A percentile compares a stretch with the other conserved stretches of the same genome.
Conservation (phyloP, 805 yeast genomes). For the Isabelozyma gotoi region DNA sequence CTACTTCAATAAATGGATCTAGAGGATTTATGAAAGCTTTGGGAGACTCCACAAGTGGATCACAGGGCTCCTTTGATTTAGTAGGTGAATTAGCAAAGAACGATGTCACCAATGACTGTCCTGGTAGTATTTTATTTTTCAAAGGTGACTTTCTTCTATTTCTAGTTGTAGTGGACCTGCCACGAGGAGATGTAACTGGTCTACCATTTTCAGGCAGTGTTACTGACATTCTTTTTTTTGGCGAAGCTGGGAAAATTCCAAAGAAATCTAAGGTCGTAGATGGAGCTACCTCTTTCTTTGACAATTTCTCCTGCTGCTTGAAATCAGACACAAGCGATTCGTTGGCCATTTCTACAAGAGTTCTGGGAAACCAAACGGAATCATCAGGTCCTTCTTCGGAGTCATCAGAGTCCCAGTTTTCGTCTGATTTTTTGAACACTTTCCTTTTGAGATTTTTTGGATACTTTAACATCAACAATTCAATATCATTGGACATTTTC, state of each 20-base stretch:
- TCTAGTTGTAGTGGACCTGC: too few species aligned
- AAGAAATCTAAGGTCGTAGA: constrained; percentile 23
- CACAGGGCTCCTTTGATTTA: too few species aligned
- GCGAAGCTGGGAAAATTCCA: constrained; percentile 8
- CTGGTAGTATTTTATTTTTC: neutral
- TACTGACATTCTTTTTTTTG: constrained; percentile 6
- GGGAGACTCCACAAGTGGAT: too few species aligned
- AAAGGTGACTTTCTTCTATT: neutral
- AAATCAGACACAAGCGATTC: constrained; percentile 11
- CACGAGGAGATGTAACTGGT: too few species aligned
- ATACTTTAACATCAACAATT: constrained; percentile 19
- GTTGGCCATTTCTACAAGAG: constrained; percentile 13
- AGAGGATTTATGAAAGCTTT: too few species aligned
- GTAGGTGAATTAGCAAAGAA: too few species aligned
- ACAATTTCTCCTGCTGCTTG: constrained; percentile 8
- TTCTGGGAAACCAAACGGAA: constrained; percentile 19
- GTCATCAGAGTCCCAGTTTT: neutral
- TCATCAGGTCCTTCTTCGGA: neutral
- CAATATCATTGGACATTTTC: constrained; percentile 14
- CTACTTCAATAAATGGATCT: neutral
- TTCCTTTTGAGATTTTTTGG: constrained; percentile 2
- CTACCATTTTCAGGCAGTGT: neutral
- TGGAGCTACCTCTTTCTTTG: constrained; percentile 17
- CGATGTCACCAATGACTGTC: neutral
- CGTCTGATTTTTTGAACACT: neutral